Evolutionary conservation across 108 stramenopile species (phyloP), one percentile per base, ranked within the genome.

Genomic region (Fragilariopsis cylindrus): DNA sequence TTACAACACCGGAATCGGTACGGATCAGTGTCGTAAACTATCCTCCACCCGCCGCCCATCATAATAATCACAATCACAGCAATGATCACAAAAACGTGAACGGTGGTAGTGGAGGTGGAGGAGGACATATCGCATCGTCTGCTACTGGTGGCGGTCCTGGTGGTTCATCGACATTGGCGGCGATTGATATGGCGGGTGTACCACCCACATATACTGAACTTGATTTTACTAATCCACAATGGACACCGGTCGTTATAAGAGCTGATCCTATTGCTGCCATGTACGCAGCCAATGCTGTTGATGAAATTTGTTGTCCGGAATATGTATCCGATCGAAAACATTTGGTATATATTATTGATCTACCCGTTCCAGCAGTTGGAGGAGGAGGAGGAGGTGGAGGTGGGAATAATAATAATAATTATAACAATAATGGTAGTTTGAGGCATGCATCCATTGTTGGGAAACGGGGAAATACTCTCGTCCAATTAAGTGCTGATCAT

Each of bases 211-310:
- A 82, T 53, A 77, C 82, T 7, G 71, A 67, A 40, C 75, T 84
- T 5, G 86, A 84, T 56, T 77, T 64, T 44, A 80, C 77, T n/a
- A 50, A 74, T 71, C 83, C 86, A 18, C 18, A 73, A 44, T 90
- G 88, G 88, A 86, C 86, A 8, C 92, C 92, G 3, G 86, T 94
- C 4, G 86, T 90, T 46, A 82, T 92, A 54, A 83, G 85, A 0
- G 89, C 82, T 48, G 89, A 90, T 79, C 84, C 88, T 0, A 53
- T 84, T 1, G 87, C 85, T 6, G 76, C 75, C 7, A 76, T 87
- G 70, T 69, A 72, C 16, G 83, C 83, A 12, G 81, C 76, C 18
- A 77, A 84, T 45, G 47, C 65, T 45, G 47, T 65, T 45, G 18
- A 48, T 18, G 65, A 65, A 16, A 65, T 65, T 65, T 60, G 58